phyloP scores from a whole-genome alignment of 306 rosid species.

The Morella rubra region DNA sequence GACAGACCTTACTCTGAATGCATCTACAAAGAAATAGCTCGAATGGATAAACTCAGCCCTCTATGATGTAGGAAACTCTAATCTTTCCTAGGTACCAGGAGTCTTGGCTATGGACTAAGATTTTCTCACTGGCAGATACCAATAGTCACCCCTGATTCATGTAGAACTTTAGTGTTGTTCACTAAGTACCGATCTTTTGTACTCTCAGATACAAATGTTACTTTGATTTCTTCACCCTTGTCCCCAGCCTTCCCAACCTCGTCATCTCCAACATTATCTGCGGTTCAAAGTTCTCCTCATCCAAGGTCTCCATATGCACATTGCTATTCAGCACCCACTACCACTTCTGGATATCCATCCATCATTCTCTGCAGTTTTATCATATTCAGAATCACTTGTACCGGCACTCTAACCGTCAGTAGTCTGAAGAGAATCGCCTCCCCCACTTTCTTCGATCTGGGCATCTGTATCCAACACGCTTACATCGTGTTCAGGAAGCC shows the following conservation, averaged over 20 bases:
- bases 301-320: constrained; percentile 29
- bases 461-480: constrained; percentile 43
- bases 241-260: constrained; percentile 13
- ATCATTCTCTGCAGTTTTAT: constrained; percentile 35
- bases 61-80: too few relatives aligned
- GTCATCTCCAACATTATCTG: constrained; percentile 23
- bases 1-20: too few relatives aligned
- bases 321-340: constrained; percentile 29
- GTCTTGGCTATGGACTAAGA: too few relatives aligned
- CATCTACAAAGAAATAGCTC: too few relatives aligned
- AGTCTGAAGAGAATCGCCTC: constrained; percentile 36
- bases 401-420: constrained; percentile 48
- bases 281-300: too few relatives aligned
- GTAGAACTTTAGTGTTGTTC: background rate
- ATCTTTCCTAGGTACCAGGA: too few relatives aligned
- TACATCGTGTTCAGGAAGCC: constrained; percentile 49
- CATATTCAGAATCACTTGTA: constrained; percentile 53
- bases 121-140: background rate
- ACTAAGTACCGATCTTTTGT: background rate
- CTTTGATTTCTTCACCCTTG: constrained; percentile 5
- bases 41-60: too few relatives aligned
- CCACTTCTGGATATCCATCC: constrained; percentile 26
- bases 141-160: constrained; percentile 8
- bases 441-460: constrained; percentile 47
- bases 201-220: background rate